Base-by-base conservation (phyloP, 805 yeast genomes). In the Nakazawaea populi region DNA sequence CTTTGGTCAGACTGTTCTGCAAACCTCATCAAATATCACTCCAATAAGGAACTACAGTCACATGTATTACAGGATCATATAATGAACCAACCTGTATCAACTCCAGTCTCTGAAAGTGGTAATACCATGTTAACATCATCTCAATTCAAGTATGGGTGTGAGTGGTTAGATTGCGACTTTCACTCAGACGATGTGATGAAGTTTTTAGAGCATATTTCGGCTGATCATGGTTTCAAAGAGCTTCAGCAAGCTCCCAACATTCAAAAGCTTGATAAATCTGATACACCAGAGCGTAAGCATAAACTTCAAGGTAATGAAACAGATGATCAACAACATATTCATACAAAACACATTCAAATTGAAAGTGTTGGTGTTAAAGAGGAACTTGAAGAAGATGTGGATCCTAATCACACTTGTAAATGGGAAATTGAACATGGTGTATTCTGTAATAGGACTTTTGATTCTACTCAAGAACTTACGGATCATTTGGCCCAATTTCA, bases 131-230 rank as follows among this genome's bases (percentile, higher is more conserved):
- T 5, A 10, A 18, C 3, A 18, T 18, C 35, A 11, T 4, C 45
- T 9, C 18, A n/a, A 12, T 14, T 24, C 29, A 40, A 37, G 14
- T 46, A n/a, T 38, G 32, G 74, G 46, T 90, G 97, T 69, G 89
- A 83, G 60, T 89, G 96, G 96, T 67, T 72, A 51, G 75, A 82
- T 49, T 90, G 97, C 73, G 68, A 76, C 42, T 87, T 74, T 60
- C 69, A 71, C 24, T 74, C 85, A 31, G 62, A 67, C 14, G 82
- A 81, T 57, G 60, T 84, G 44, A 70, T 80, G 32, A 62, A 75
- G 5, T 67, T 90, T 32, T 65, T 87, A 9, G 69, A 74, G 41
- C 96, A 89, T 66, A 68, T 83, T 46, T 78, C 80, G 46, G 64
- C 68, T 1, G 59, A 59, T 6, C 85, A 80, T 54, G 76, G 75